Base-by-base conservation (phyloP, 2,329 filamentous ascomycete genomes). In the Trichoderma koningii region DNA sequence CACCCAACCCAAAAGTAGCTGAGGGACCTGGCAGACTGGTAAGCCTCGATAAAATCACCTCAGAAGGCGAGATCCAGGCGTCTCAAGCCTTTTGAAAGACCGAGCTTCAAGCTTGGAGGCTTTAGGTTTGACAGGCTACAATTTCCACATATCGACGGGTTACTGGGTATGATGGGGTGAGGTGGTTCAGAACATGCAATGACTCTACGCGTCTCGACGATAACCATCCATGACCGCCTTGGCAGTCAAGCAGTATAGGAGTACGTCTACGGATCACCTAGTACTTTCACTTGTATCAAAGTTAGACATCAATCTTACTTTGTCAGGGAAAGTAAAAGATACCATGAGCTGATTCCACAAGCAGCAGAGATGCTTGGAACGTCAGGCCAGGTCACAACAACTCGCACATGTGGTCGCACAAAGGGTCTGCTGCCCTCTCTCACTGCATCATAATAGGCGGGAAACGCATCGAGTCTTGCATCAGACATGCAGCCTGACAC, bases 401-500 rank as follows among this genome's bases (percentile, higher is more conserved):
- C 56, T 41, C 19, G 30, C 26, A 38, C 10, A 6, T 50, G 56
- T 50, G 56, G 45, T 14, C 23, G 12, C 17, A 42, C 56, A 28
- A 42, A 60, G 30, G 28, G 21, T 50, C 34, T 50, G 30, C 45
- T 60, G 47, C 26, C 30, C 9, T 26, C 30, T 15, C 30, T 41
- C 28, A 28, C 10, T 10, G 30, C 30, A 34, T 10, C 30, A 34
- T 34, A 10, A 3, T 14, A 14, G 17, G 41, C 42, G 30, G 56
- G 15, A 30, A 30, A 52, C 30, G n/a, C 50, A 52, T 55, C 38
- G 21, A 17, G 52, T 42, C 50, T 34, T 50, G 34, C 56, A 28
- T 28, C 14, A 28, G 38, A 42, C 17, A 38, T 51, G 17, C 47
- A 60, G 56, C 56, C 45, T 17, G 34, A n/a, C 47, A 60, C 56